Evolutionary conservation across 768 basidiomycete genomes (phyloP).

Genomic region (Podaxis sp.): DNA sequence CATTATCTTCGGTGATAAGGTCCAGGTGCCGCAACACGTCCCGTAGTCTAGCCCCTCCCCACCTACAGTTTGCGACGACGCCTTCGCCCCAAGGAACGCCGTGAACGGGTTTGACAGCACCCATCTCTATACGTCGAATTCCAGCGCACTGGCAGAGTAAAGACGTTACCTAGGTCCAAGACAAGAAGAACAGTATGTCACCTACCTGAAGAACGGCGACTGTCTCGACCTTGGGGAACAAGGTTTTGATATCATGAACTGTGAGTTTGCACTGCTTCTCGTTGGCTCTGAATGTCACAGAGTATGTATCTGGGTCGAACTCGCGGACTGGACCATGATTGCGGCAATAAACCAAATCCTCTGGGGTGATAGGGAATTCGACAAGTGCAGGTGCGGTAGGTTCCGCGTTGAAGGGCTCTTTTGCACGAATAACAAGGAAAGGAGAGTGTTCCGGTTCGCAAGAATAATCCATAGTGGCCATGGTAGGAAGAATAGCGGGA

Average conservation of each 20-base stretch:
- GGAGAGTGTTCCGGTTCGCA: conserved; percentile 51
- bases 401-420: conserved; percentile 70
- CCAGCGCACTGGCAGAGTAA: conserved; percentile 51
- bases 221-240: conserved; percentile 41
- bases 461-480: conserved; percentile 41
- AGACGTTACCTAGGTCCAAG: too few relatives aligned
- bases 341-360: conserved; percentile 65
- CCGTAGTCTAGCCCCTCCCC: conserved; percentile 61
- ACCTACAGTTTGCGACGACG: conserved; percentile 67
- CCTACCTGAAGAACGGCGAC: conserved; percentile 59
- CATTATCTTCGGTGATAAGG: conserved; percentile 30
- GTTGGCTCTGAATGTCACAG: conserved; percentile 37
- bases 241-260: conserved; percentile 37
- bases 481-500: conserved; percentile 8
- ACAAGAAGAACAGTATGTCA: conserved; percentile 1
- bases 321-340: conserved; percentile 66
- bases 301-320: conserved; percentile 46
- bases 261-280: conserved; percentile 35
- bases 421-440: conserved; percentile 42
- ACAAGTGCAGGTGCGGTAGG: conserved; percentile 54
- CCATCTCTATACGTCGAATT: conserved; percentile 69
- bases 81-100: conserved; percentile 69
- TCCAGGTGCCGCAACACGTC: conserved; percentile 52
- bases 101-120: conserved; percentile 51
- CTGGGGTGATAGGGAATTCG: conserved; percentile 61